Base-by-base conservation (phyloP, 73 alveolate genomes). In the Stentor coeruleus region DNA sequence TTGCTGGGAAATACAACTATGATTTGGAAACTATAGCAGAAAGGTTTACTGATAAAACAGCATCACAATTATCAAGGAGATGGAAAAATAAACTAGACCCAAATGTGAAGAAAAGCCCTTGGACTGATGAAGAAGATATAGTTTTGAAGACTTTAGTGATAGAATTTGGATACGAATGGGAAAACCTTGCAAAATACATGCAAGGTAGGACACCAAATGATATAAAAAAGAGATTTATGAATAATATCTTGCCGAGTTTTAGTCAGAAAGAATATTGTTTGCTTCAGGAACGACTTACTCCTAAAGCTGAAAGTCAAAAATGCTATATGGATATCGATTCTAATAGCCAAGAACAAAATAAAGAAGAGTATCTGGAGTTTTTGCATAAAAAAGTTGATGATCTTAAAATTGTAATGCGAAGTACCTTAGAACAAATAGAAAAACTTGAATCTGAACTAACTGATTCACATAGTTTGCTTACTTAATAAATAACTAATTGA, bases 11-110 rank as follows among this genome's bases (percentile, higher is more conserved):
- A 49, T 49, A 49, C 66, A 49, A 49, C 66, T 11, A 49, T 11
- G 66, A 49, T 20, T 49, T 6, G 66, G 66, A 49, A 49, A 49
- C 66, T 6, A 49, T 49, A 49, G 6, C 66, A 6, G 66, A 49
- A 20, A 49, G 20, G 66, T 49, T 49, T 20, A 49, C 6, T 11
- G 20, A 49, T 20, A 49, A 49, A 49, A 91, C 96, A 41, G 86
- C 94, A 6, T 86, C 87, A 38, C 91, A 93, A 75, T 89, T 96
- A 41, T 85, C 84, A 4, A 93, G 89, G 73, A 81, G 98, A 38
- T 93, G 98, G 97, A 84, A 92, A 3, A 94, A 93, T 79, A 88
- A 83, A n/a, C 83, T 93, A 6, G 75, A 90, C 74, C 97, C 97
- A 3, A 97, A 96, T 20, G 89, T 95, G 49, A 86, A 85, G 39